Evolutionary conservation across 257 asterid genomes (phyloP), one percentile per base, ranked within the genome.

Genomic region (Asclepias syriaca): DNA sequence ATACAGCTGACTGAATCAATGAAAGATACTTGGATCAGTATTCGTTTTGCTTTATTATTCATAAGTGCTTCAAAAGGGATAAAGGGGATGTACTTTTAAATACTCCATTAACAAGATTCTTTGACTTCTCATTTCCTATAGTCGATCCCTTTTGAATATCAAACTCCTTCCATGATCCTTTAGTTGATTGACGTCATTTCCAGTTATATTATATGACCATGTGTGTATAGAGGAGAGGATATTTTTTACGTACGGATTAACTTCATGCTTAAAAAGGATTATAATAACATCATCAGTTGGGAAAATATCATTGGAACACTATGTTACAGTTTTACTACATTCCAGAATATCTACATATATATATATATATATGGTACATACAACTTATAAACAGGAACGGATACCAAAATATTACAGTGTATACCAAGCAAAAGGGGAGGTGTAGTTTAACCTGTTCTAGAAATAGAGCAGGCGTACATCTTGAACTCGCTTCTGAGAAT

Each of bases 401-500:
- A 6, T 15, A 71, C 37, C 48, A 24, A 5, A 59, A 45, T 6
- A 71, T 58, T 16, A 71, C 69, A 45, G 63, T 57, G 56, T 45
- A 57, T 40, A 70, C 53, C 12, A 39, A 46, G 73, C 50, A 49
- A 46, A 55, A 37, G 46, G 66, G 12, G 4, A 27, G 49, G 57
- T 58, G 18, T 32, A 58, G 29, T 61, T 57, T 3, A 57, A 27
- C 57, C 16, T 6, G 45, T 12, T 57, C 18, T 43, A 29, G 34
- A 57, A 21, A 40, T 32, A 11, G 24, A 22, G 19, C 21, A 58
- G 34, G 49, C 54, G 16, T 40, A 48, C 55, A 37, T 19, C 72
- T 61, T 60, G 12, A 34, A 43, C 60, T 68, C 65, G 74, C 75
- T 76, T 82, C 22, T 53, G 63, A 49, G 50, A 21, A 71, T 75